Evolutionary conservation across 192 early-diverging fungal genomes (phyloP).

Genomic region (Entomortierella chlamydospora): DNA sequence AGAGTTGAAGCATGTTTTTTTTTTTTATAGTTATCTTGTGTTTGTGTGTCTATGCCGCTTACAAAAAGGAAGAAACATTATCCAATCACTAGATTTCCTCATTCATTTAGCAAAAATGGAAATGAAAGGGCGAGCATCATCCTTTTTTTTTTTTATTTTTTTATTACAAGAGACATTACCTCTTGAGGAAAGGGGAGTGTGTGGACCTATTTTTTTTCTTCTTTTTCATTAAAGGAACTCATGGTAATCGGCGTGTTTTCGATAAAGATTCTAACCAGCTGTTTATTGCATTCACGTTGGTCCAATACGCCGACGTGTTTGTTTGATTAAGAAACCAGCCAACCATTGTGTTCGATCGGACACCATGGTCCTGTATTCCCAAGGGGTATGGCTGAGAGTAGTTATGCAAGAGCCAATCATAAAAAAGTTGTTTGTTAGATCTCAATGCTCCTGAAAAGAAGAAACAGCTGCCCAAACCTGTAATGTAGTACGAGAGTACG

Average conservation of each 20-base stretch:
- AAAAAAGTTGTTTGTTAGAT: neutral
- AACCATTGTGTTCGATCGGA: slow-evolving; percentile 5
- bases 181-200: too few species aligned
- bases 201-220: too few species aligned
- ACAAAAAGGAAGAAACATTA: neutral
- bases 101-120: neutral
- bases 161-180: neutral
- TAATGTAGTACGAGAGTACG: neutral
- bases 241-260: too few species aligned
- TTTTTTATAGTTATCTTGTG: neutral
- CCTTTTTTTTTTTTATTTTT: neutral
- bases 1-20: neutral
- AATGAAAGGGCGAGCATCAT: too few species aligned
- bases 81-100: neutral
- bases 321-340: neutral
- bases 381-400: neutral
- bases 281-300: too few species aligned
- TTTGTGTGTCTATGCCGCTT: neutral
- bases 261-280: too few species aligned
- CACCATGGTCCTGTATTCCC: slow-evolving; percentile 1
- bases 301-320: too few species aligned
- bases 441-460: too few species aligned
- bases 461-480: neutral
- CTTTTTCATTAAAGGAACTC: too few species aligned
- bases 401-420: slow-evolving; percentile 8